phyloP scores from a whole-genome alignment of 768 basidiomycete species.

The Suillus variegatus region DNA sequence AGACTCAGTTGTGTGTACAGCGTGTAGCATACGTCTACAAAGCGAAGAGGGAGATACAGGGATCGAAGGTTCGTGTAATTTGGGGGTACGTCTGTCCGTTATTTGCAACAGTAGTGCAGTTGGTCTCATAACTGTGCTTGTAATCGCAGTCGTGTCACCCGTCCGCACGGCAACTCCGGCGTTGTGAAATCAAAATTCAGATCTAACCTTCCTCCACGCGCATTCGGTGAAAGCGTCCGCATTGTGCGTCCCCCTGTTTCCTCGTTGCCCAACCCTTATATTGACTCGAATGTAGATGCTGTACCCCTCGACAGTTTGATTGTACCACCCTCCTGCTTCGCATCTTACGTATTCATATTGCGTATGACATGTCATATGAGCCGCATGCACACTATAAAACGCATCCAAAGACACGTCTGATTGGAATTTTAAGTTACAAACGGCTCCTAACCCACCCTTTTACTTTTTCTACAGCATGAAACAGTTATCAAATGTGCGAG shows the following conservation, averaged over 20 bases:
- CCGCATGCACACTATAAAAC: slow-evolving; percentile 19
- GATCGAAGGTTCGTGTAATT: slow-evolving; percentile 95
- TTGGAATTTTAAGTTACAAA: neutral
- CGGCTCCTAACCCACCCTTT: neutral
- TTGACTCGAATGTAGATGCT: slow-evolving; percentile 63
- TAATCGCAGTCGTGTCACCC: slow-evolving; percentile 74
- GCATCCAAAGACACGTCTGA: neutral
- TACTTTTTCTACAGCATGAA: neutral
- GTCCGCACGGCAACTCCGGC: slow-evolving; percentile 92
- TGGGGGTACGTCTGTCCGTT: slow-evolving; percentile 76
- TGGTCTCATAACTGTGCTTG: slow-evolving; percentile 2
- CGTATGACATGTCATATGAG: slow-evolving; percentile 22
- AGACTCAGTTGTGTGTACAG: slow-evolving; percentile 39
- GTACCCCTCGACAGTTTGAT: slow-evolving; percentile 84
- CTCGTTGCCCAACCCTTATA: slow-evolving; percentile 3
- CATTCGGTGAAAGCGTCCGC: slow-evolving; percentile 91
- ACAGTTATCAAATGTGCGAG: neutral
- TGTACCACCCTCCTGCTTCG: slow-evolving; percentile 20
- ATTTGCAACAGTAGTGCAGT: neutral
- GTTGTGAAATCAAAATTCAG: slow-evolving; percentile 97
- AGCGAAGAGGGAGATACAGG: slow-evolving; percentile 91
- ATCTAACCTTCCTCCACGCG: slow-evolving; percentile 91
- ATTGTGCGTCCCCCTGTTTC: slow-evolving; percentile 58
- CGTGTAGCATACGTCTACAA: slow-evolving; percentile 98
- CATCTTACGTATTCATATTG: slow-evolving; percentile 24